Evolutionary conservation across 805 yeast genomes (phyloP).

Genomic region (Ogataea trehalophila): DNA sequence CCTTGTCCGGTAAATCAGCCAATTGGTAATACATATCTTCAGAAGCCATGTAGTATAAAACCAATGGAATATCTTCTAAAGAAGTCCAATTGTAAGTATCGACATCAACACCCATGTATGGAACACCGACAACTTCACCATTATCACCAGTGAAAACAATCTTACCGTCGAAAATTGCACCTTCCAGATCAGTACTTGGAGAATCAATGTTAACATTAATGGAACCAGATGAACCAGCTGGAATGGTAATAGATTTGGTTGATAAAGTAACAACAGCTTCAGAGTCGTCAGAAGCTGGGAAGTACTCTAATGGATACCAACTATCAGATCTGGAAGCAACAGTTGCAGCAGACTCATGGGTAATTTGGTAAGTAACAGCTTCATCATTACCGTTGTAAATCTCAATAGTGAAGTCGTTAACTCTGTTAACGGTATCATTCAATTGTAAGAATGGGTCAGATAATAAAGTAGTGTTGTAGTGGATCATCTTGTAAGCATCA

Average conservation of each 20-base stretch:
- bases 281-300: slow-evolving; percentile 9
- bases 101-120: slow-evolving; percentile 14
- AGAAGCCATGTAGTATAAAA: neutral
- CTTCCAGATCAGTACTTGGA: slow-evolving; percentile 1
- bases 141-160: slow-evolving; percentile 11
- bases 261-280: slow-evolving; percentile 7
- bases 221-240: slow-evolving; percentile 6
- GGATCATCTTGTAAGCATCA: slow-evolving; percentile 12
- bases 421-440: slow-evolving; percentile 12
- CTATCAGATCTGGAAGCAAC: neutral
- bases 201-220: slow-evolving; percentile 5
- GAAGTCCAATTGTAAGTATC: slow-evolving; percentile 6
- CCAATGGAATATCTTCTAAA: slow-evolving; percentile 1
- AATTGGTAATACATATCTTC: neutral
- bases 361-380: slow-evolving; percentile 4
- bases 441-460: slow-evolving; percentile 7
- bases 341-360: slow-evolving; percentile 6
- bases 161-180: slow-evolving; percentile 10
- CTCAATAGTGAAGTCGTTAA: slow-evolving; percentile 8
- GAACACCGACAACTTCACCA: slow-evolving; percentile 11
- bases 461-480: slow-evolving; percentile 7
- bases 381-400: slow-evolving; percentile 8
- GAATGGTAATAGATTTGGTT: neutral
- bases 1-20: neutral
- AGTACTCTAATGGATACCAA: slow-evolving; percentile 1